phyloP scores from a whole-genome alignment of 1,284 basidiomycete genomes.

The Leccinum subrobustum region DNA sequence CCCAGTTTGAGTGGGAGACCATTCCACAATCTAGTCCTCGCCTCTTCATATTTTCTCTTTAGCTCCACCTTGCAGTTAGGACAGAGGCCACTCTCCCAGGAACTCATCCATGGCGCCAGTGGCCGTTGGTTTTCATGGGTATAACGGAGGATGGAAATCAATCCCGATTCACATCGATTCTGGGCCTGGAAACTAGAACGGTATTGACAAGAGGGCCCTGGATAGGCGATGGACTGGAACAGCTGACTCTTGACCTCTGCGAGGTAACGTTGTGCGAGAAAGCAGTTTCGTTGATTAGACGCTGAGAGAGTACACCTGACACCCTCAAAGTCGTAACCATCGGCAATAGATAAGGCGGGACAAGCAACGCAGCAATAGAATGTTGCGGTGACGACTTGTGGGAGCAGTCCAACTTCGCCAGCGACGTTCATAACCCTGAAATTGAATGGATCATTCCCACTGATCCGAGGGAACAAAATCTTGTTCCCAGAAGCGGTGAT shows the following conservation, averaged over 20 bases:
- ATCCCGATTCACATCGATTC: not conserved
- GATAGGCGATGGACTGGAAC: not conserved
- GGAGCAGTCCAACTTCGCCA: constrained; percentile 10
- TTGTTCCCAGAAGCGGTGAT: not conserved
- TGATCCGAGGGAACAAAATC: constrained; percentile 6
- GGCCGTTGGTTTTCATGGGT: not conserved
- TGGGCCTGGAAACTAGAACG: not conserved
- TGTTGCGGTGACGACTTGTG: not conserved
- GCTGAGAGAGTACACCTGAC: not conserved
- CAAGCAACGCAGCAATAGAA: constrained; percentile 9
- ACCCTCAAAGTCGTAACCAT: constrained; percentile 12
- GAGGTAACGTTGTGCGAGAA: constrained; percentile 3
- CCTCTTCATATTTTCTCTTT: not conserved
- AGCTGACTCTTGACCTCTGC: not conserved
- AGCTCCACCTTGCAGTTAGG: not conserved
- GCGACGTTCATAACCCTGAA: constrained; percentile 19
- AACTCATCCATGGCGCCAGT: not conserved
- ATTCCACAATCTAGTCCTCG: not conserved
- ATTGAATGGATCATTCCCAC: constrained; percentile 7
- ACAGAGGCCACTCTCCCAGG: constrained; percentile 6
- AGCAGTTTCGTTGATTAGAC: not conserved
- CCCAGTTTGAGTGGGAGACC: constrained; percentile 3
- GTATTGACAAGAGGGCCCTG: not conserved
- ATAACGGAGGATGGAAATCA: not conserved
- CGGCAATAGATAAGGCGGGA: not conserved